Conservation (phyloP, 345 rosid species). For the Ceriops decandra region DNA sequence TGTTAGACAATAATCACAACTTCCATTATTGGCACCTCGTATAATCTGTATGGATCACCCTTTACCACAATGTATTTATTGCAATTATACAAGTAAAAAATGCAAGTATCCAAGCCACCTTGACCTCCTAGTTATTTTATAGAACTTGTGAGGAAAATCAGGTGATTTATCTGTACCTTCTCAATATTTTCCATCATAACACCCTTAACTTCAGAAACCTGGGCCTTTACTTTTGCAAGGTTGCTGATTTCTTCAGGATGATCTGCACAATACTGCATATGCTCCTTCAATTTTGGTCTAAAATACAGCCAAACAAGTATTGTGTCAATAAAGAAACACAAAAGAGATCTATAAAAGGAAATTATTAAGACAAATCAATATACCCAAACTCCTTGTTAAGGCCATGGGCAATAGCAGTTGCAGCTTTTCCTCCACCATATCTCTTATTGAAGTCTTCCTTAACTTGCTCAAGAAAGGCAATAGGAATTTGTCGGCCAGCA, state of each 20-base stretch:
- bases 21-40: not conserved
- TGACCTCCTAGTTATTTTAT: not conserved
- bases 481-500: constrained; percentile 81
- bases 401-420: constrained; percentile 67
- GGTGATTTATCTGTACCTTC: constrained; percentile 47
- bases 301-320: not conserved
- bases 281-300: constrained; percentile 87
- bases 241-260: constrained; percentile 97
- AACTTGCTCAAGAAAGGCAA: constrained; percentile 81
- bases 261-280: constrained; percentile 89
- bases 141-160: not conserved
- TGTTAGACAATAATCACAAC: not conserved
- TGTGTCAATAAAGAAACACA: not conserved
- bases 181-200: constrained; percentile 99
- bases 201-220: constrained; percentile 96
- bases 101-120: not conserved
- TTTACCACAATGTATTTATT: not conserved
- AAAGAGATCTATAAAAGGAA: not conserved
- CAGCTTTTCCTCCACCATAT: constrained; percentile 91
- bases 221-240: constrained; percentile 96
- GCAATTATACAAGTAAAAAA: not conserved
- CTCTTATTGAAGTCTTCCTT: constrained; percentile 84
- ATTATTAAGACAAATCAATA: not conserved
- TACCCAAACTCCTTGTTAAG: constrained; percentile 84
- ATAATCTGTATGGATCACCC: no score